Percentiles rank a stretch among this genome's conserved stretches.
Conservation (phyloP, 2,329 filamentous ascomycete genomes). For the Truncatella angustata region DNA sequence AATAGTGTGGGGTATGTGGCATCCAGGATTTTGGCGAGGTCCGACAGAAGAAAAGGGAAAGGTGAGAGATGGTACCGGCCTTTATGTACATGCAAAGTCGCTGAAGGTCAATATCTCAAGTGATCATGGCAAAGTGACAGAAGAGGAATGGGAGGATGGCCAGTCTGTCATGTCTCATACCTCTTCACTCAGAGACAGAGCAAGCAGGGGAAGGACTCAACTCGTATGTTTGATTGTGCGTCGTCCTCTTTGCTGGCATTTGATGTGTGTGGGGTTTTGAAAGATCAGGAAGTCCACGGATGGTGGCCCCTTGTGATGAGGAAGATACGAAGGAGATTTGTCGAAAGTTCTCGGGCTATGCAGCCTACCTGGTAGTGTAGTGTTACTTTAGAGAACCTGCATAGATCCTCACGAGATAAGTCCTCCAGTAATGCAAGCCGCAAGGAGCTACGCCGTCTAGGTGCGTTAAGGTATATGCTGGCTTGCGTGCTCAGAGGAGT, state of each 20-base stretch:
- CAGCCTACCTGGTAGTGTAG: background rate
- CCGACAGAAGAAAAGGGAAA: background rate
- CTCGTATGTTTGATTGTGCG: background rate
- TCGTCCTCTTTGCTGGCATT: slow-evolving; percentile 1
- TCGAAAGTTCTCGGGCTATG: background rate
- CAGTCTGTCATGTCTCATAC: slow-evolving; percentile 9
- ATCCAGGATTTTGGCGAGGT: background rate
- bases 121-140: background rate
- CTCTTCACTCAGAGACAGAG: background rate
- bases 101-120: too few species aligned
- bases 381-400: background rate
- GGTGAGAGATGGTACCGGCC: background rate
- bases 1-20: slow-evolving; percentile 6
- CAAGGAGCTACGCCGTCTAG: background rate
- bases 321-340: slow-evolving; percentile 5
- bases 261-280: background rate
- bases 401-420: background rate
- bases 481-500: slow-evolving; percentile 5
- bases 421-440: slow-evolving; percentile 1
- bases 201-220: background rate
- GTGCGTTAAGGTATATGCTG: slow-evolving; percentile 8
- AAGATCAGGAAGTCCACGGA: background rate
- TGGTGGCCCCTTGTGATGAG: slow-evolving; percentile 2
- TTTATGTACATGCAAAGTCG: slow-evolving; percentile 4
- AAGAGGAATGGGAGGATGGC: background rate